Evolutionary conservation across 257 asterid species (phyloP).

Genomic region (Plantago ovata): DNA sequence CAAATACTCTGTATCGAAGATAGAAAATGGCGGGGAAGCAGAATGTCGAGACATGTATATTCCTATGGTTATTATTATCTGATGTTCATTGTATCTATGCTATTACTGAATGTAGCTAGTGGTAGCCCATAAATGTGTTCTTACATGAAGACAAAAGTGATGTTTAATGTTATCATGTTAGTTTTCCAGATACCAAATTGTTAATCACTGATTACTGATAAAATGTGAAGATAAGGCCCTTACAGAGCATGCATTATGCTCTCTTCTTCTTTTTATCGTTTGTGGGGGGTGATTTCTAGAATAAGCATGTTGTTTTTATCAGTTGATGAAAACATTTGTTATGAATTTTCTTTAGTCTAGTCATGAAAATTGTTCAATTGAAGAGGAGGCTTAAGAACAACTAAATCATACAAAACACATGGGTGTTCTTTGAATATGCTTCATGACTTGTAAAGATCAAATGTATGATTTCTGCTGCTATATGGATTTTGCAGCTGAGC

Average conservation of each 20-base stretch:
- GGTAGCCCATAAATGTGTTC: neutral
- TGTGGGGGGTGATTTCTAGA: neutral
- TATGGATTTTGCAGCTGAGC: conserved; percentile 42
- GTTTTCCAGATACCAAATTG: neutral
- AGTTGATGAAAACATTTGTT: neutral
- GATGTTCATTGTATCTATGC: neutral
- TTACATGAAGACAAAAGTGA: neutral
- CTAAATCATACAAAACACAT: neutral
- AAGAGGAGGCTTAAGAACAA: too few species aligned
- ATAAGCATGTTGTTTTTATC: neutral
- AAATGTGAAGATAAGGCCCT: too few species aligned
- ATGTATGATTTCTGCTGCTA: conserved; percentile 17
- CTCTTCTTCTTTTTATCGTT: too few species aligned
- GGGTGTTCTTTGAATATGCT: conserved; percentile 1
- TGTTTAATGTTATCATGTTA: neutral
- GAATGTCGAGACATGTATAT: conserved; percentile 47
- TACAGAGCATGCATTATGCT: too few species aligned
- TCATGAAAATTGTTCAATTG: neutral
- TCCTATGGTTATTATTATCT: neutral
- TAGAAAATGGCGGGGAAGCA: conserved; percentile 54
- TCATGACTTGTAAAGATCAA: neutral
- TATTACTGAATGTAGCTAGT: neutral
- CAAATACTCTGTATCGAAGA: conserved; percentile 29
- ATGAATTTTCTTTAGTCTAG: neutral
- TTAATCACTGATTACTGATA: neutral